phyloP scores from a whole-genome alignment of 805 yeast species.

The Pichia deserticola region DNA sequence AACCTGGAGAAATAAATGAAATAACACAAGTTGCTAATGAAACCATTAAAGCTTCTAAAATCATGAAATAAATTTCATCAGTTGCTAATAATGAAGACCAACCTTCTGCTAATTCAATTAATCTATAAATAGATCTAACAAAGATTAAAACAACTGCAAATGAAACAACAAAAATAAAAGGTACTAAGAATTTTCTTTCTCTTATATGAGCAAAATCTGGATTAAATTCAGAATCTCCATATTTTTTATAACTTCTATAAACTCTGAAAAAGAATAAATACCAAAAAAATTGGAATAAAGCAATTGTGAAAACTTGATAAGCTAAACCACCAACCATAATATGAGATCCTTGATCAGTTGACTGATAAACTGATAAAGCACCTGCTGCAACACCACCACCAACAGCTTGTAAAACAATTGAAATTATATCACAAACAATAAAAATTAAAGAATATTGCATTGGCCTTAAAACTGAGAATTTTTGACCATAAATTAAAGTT shows the following conservation, averaged over 20 bases:
- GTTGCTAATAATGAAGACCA: conserved; percentile 61
- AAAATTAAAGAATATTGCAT: conserved; percentile 58
- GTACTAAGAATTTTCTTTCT: conserved; percentile 29
- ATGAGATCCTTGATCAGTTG: conserved; percentile 44
- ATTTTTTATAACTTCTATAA: conserved; percentile 19
- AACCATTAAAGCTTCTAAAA: conserved; percentile 59
- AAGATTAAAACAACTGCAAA: conserved; percentile 48
- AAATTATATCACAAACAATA: conserved; percentile 54
- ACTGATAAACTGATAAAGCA: conserved; percentile 28
- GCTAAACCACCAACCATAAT: conserved; percentile 75
- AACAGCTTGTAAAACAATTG: conserved; percentile 59
- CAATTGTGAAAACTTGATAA: conserved; percentile 67
- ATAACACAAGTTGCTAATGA: conserved; percentile 38
- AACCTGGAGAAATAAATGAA: conserved; percentile 58
- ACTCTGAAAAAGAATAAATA: conserved; percentile 38
- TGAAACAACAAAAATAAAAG: conserved; percentile 39
- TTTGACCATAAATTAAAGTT: conserved; percentile 51
- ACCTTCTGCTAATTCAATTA: conserved; percentile 65
- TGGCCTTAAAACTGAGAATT: conserved; percentile 47
- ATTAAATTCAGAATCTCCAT: conserved; percentile 30
- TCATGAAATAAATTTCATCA: conserved; percentile 51
- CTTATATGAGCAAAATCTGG: conserved; percentile 32
- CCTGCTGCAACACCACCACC: conserved; percentile 72
- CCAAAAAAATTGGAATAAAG: conserved; percentile 47
- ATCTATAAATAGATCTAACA: conserved; percentile 64